A percentile compares a stretch with the other conserved stretches of the same genome.
These are phyloP conservation scores for Hypoxylon cercidicola DNA, from an alignment of 495 filamentous ascomycete genomes.

Conservation along the genomic window DNA sequence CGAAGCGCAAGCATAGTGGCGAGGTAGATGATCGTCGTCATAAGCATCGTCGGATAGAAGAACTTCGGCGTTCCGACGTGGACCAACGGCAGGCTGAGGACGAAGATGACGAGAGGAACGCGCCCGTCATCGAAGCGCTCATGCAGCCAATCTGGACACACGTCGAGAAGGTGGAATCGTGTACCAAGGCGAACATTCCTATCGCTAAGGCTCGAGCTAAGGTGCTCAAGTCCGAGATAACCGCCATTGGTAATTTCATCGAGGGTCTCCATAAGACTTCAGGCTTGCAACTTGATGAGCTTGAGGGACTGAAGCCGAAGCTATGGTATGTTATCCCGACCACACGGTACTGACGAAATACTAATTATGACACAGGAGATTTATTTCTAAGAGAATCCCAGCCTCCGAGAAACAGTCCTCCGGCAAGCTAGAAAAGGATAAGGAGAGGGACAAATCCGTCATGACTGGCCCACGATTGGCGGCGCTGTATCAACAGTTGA, in stretches of 20 bases:
- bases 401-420: conserved; percentile 45
- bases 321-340: conserved; percentile 52
- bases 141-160: conserved; percentile 57
- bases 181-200: conserved; percentile 55
- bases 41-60: conserved; percentile 49
- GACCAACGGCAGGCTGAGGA: conserved; percentile 49
- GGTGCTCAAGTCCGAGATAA: conserved; percentile 57
- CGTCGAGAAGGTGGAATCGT: conserved; percentile 54
- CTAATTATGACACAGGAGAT: conserved; percentile 38
- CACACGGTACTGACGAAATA: neutral
- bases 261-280: conserved; percentile 52
- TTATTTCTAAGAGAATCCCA: conserved; percentile 49
- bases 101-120: conserved; percentile 54
- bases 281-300: conserved; percentile 42
- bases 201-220: conserved; percentile 58
- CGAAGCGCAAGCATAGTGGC: conserved; percentile 57
- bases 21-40: conserved; percentile 48
- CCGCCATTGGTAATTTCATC: conserved; percentile 57
- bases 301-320: conserved; percentile 57
- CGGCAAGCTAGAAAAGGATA: conserved; percentile 40
- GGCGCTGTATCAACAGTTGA: conserved; percentile 45
- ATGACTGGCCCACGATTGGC: conserved; percentile 48
- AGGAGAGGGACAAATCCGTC: conserved; percentile 30
- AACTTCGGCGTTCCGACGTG: conserved; percentile 44
- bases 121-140: conserved; percentile 55